Base-by-base conservation (phyloP, 768 basidiomycete genomes). In the Xerocomus brunneocitrinus region DNA sequence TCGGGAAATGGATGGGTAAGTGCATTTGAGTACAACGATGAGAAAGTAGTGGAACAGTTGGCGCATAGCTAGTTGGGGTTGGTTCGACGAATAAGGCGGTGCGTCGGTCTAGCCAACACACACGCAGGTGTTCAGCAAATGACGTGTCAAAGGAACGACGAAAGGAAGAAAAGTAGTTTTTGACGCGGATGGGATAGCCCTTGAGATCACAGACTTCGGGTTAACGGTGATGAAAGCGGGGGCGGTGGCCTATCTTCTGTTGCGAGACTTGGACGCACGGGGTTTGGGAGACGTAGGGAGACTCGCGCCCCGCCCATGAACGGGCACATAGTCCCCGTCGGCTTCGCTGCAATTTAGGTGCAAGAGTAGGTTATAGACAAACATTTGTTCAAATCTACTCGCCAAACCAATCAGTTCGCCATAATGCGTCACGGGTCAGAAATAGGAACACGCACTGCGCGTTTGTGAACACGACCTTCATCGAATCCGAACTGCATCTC, bases 401-500 rank as follows among this genome's bases (percentile, higher is more conserved):
- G 49, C 47, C 48, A 54, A 40, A 19, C 5, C 46, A n/a, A 49
- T 59, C 36, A 63, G 47, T 27, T 49, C 39, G 13, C 45, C 24
- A 52, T 24, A 41, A 36, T 49, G n/a, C 25, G 59, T 47, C 27
- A 52, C 32, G 25, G 40, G 30, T 51, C 16, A 8, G 47, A 24
- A 52, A 35, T 8, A 30, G n/a, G n/a, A 49, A 50, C 10, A 79
- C 90, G 71, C 63, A 93, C 91, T 89, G 87, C 13, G 94, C 81
- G 69, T 95, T 97, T 31, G 89, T 93, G 66, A 92, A 95, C 9
- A 94, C 92, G 9, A 94, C 76, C 7, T 87, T 78, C 79, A 94
- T 86, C n/a, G 84, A 89, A 45, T 92, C 87, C 14, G 90, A 92
- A 60, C 78, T 87, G 64, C 93, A 95, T 51, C 93, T 76, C 42